Evolutionary conservation across 148 eudicot species (phyloP), one percentile per base, ranked within the genome.

Genomic region (Nepenthes gracilis): DNA sequence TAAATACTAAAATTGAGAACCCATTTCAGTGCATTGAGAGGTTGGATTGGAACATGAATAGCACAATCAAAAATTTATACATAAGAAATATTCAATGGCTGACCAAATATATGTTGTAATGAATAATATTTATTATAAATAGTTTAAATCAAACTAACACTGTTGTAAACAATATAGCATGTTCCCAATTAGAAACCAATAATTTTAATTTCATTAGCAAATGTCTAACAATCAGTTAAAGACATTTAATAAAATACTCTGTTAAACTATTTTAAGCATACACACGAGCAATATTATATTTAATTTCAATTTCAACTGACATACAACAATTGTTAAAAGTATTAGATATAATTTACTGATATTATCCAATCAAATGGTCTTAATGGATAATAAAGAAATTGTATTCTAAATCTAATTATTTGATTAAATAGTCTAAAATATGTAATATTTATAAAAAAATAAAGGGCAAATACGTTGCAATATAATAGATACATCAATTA

Each of bases 341-440:
- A 6, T n/a, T 2, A 10, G 53, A 49, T 5, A 1, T 49, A 49
- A 49, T n/a, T 49, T 12, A n/a, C n/a, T 32, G 0, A 23, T 38
- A 61, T 61, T 47, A 47, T 33, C 36, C 47, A 47, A 37, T 1
- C 54, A 10, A 33, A 61, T 61, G 33, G 14, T 61, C n/a, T 48
- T 36, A 4, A 61, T 61, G 64, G 35, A 47, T 61, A 35, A 48
- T 61, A 8, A 2, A 38, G 4, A 48, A 61, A 61, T 6, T 61
- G 64, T 45, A 6, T 54, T 61, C 38, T 54, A 33, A 61, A 61
- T 12, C n/a, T 2, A 1, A 47, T 61, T 1, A 61, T 23, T 47
- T 61, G 64, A 33, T 40, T 15, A 32, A 61, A 15, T 6, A 61
- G 23, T 61, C 37, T 61, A 7, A 14, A 54, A 59, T 38, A 59